Evolutionary conservation across 495 filamentous ascomycete genomes (phyloP), one percentile per base, ranked within the genome.

Genomic region (Neurospora tetraspora): DNA sequence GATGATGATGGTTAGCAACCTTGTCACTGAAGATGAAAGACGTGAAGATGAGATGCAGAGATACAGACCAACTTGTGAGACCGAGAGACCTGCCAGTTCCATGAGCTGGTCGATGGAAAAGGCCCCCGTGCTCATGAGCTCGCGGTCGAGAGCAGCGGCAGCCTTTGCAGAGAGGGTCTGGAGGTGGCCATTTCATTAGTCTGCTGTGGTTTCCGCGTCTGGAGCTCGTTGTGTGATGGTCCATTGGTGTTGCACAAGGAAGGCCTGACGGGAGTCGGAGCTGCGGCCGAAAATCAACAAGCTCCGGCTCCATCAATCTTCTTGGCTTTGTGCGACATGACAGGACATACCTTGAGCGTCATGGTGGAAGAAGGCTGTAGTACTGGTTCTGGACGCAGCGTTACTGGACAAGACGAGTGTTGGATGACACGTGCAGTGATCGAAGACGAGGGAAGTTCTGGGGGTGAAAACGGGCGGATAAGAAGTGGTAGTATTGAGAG

Each of bases 51-150:
- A 31, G 27, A 23, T 59, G 70, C 4, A 27, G 78, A 83, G 20
- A 27, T 59, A 59, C 47, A 61, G 76, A 95, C 94, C 91, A 68
- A 91, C 94, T 87, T 99, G 94, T 6, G 95, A 94, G 4, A 99
- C 96, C 2, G 94, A 94, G 1, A 98, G 85, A 0, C 96, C 96
- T 39, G 96, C 96, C 3, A 99, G 84, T 79, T 99, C 96, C 96
- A 99, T 99, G 70, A 99, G 84, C 80, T 99, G 96, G 81, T 98
- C 96, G 47, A 99, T 86, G 4, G 94, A 97, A 84, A 94, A 99
- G 27, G 91, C 96, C 4, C 96, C 94, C 23, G 89, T 85, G 80
- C 89, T 92, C 96, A 98, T 98, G 53, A 99, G 89, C 76, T 99
- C 96, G 80, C 91, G 89, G 80, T 99, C 96, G 5, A 99, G 88